Percentiles rank a stretch among this genome's conserved stretches.
Evolutionary conservation across 345 rosid genomes (phyloP).

Genomic region (Brassica napus): Da-Ae NC_063447.1:57978001-57978500

Average conservation of each 20-base stretch:
- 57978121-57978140: constrained; percentile 1
- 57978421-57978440: not conserved
- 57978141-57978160: not conserved
- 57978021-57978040: constrained; percentile 47
- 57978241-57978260: not conserved
- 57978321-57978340: too few relatives aligned
- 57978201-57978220: not conserved
- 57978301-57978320: too few relatives aligned
- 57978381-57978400: not conserved
- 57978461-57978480: not conserved
- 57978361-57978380: not conserved
- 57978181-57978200: not conserved
- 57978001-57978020: constrained; percentile 41
- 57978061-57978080: constrained; percentile 35
- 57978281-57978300: too few relatives aligned
- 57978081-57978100: constrained; percentile 35
- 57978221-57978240: not conserved
- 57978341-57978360: not conserved
- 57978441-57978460: not conserved
- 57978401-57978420: not conserved
- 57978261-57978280: not conserved
- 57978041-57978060: constrained; percentile 33
- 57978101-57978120: constrained; percentile 27
- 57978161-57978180: not conserved
- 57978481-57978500: not conserved